These are phyloP conservation scores for Volutella citrinella DNA, from an alignment of 2,329 filamentous ascomycete genomes.

Conservation along the genomic window DNA sequence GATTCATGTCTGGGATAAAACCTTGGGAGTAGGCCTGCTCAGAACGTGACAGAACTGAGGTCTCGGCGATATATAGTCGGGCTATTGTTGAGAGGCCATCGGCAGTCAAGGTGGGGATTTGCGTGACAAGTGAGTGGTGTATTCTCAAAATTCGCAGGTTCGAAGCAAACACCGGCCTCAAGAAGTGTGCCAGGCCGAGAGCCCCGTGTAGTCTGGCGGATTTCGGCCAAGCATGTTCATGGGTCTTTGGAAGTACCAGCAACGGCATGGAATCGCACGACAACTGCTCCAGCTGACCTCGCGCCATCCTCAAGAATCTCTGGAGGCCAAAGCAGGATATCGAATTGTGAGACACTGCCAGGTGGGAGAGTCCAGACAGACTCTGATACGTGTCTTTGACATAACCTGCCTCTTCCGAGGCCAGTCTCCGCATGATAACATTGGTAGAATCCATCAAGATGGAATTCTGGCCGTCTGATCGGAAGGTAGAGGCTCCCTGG, in stretches of 20 bases:
- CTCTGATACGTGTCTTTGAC: slow-evolving; percentile 16
- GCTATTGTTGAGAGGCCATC: slow-evolving; percentile 34
- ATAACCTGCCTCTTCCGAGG: slow-evolving; percentile 19
- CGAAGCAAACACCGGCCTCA: slow-evolving; percentile 51
- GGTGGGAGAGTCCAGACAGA: slow-evolving; percentile 45
- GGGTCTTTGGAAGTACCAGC: slow-evolving; percentile 19
- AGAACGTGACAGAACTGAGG: slow-evolving; percentile 38
- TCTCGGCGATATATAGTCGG: slow-evolving; percentile 44
- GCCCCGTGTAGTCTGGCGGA: slow-evolving; percentile 39
- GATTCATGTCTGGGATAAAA: slow-evolving; percentile 55
- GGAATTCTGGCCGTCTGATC: slow-evolving; percentile 28
- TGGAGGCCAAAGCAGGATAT: slow-evolving; percentile 44
- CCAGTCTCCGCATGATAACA: slow-evolving; percentile 19
- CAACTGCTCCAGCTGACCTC: slow-evolving; percentile 50
- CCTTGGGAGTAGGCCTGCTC: slow-evolving; percentile 44
- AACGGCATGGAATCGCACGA: slow-evolving; percentile 44
- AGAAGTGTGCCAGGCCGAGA: slow-evolving; percentile 43
- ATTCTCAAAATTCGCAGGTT: slow-evolving; percentile 52
- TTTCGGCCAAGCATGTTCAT: slow-evolving; percentile 23
- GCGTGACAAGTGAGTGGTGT: slow-evolving; percentile 60
- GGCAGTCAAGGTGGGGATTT: slow-evolving; percentile 44
- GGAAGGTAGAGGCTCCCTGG: slow-evolving; percentile 23
- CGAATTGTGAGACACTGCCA: slow-evolving; percentile 50
- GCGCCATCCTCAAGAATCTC: slow-evolving; percentile 39
- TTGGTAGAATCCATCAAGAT: slow-evolving; percentile 28